Evolutionary conservation across 305 asterid species (phyloP).

Genomic region (Solanum chacoense): DNA sequence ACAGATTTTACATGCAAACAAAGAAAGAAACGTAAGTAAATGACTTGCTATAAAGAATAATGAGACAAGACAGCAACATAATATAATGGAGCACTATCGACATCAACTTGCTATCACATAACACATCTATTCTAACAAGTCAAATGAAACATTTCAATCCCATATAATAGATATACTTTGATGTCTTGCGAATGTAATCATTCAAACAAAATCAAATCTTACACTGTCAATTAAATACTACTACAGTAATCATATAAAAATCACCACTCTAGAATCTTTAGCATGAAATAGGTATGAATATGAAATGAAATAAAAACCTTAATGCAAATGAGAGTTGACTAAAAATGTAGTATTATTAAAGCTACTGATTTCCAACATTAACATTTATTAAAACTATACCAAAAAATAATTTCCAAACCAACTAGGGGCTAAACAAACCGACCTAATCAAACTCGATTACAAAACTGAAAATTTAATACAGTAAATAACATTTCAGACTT

Average conservation of each 20-base stretch:
- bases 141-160: not conserved
- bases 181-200: no score
- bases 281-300: no score
- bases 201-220: not conserved
- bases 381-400: not conserved
- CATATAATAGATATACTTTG: not conserved
- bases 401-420: no score
- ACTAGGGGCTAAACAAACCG: not conserved
- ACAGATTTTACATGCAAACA: not conserved
- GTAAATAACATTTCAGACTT: not conserved
- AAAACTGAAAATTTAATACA: no score
- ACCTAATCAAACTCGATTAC: not conserved
- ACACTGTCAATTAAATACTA: not conserved
- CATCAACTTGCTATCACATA: not conserved
- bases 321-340: not conserved
- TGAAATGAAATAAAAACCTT: not conserved
- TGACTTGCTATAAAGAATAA: no score
- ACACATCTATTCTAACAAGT: not conserved
- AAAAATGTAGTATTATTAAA: not conserved
- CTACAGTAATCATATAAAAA: no score
- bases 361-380: not conserved
- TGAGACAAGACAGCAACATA: no score
- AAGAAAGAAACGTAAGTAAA: no score
- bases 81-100: no score
- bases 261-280: not conserved